A percentile compares a stretch with the other conserved stretches of the same genome.
Evolutionary conservation across 225 moss, liverwort and hornwort genomes (phyloP).

Genomic region (Antitrichia curtipendula): DNA sequence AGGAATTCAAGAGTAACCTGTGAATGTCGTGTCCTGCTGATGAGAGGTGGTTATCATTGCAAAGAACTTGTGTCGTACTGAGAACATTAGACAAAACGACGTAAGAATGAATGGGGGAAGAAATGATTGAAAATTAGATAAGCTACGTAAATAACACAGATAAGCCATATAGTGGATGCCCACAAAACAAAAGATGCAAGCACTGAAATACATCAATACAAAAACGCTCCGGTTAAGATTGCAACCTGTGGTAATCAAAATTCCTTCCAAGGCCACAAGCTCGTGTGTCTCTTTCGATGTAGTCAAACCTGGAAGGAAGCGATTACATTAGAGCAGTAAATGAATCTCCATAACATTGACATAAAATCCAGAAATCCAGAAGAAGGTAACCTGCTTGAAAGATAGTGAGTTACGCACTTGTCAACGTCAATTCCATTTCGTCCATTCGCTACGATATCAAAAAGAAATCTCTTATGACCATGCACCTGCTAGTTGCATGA

Average conservation of each 20-base stretch:
- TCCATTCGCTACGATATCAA: conserved; percentile 94
- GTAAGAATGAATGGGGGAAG: background rate
- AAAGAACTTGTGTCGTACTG: background rate
- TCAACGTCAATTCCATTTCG: conserved; percentile 96
- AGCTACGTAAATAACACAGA: background rate
- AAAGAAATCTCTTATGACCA: conserved; percentile 67
- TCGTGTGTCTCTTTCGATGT: conserved; percentile 82
- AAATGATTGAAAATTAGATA: background rate
- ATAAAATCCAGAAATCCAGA: background rate
- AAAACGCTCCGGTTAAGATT: background rate
- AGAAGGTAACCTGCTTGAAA: background rate
- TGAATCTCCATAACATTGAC: background rate
- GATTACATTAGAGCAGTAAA: background rate
- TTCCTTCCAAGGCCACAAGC: conserved; percentile 73
- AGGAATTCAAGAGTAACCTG: background rate
- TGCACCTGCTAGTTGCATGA: conserved; percentile 32
- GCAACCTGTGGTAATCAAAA: conserved; percentile 63
- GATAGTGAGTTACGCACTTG: conserved; percentile 43
- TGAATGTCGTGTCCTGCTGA: background rate
- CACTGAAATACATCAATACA: background rate
- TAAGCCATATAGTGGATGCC: background rate
- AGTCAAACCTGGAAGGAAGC: conserved; percentile 60
- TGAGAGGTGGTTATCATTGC: background rate
- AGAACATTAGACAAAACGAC: background rate
- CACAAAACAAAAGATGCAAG: background rate